Conservation (phyloP, 805 yeast genomes). For the Yarrowia hollandica region DNA sequence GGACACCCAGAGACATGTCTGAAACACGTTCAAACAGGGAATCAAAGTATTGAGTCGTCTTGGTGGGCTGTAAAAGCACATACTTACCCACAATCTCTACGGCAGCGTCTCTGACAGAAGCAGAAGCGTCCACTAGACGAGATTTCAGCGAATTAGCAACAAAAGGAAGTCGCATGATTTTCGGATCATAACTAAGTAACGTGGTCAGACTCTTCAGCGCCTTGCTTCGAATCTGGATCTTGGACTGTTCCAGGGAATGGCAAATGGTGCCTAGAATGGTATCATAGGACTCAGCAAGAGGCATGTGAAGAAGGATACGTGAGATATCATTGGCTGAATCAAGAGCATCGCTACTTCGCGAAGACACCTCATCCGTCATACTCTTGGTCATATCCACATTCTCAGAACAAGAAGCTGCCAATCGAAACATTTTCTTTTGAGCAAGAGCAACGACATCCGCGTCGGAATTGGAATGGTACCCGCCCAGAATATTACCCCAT, state of each 20-base stretch:
- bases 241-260: slow-evolving; percentile 50
- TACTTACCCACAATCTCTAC: slow-evolving; percentile 62
- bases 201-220: slow-evolving; percentile 65
- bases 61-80: slow-evolving; percentile 47
- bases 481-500: slow-evolving; percentile 19
- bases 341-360: not conserved
- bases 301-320: slow-evolving; percentile 29
- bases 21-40: slow-evolving; percentile 50
- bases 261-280: slow-evolving; percentile 54
- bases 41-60: slow-evolving; percentile 51
- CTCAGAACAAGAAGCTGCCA: slow-evolving; percentile 1
- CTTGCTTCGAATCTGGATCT: slow-evolving; percentile 56
- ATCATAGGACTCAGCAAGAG: slow-evolving; percentile 47
- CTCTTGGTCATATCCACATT: slow-evolving; percentile 10
- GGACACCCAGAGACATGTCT: slow-evolving; percentile 65
- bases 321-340: slow-evolving; percentile 11
- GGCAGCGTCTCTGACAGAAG: slow-evolving; percentile 75
- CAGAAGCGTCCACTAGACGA: slow-evolving; percentile 59
- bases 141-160: slow-evolving; percentile 55
- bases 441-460: not conserved
- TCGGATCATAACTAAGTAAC: slow-evolving; percentile 54
- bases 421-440: not conserved
- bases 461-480: not conserved
- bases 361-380: slow-evolving; percentile 3
- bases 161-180: slow-evolving; percentile 50